A percentile compares a stretch with the other conserved stretches of the same genome.
Conservation (phyloP, 75 land plant genomes). For the Pinus tabuliformis region DNA sequence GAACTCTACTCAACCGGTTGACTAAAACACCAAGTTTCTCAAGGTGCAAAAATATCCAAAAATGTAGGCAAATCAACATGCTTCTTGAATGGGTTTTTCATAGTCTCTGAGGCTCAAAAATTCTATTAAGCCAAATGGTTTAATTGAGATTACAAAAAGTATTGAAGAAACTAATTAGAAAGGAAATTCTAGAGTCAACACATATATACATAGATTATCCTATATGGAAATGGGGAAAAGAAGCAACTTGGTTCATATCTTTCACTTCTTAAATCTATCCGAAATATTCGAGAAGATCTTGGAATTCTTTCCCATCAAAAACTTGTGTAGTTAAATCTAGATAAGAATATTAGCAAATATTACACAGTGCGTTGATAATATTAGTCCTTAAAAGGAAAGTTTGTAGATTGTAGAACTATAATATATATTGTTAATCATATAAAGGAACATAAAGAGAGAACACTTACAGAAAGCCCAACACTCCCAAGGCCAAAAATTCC, state of each 20-base stretch:
- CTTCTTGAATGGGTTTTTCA: constrained; percentile 43
- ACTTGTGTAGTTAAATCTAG: constrained; percentile 5
- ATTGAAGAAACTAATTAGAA: too few species aligned
- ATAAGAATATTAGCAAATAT: neutral
- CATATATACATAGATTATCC: too few species aligned
- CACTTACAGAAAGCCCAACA: constrained; percentile 76
- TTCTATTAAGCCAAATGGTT: constrained; percentile 43
- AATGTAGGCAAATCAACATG: neutral
- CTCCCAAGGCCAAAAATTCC: constrained; percentile 87
- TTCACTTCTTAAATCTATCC: constrained; percentile 23
- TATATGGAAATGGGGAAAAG: too few species aligned
- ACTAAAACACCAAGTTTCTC: neutral
- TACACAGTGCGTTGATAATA: too few species aligned
- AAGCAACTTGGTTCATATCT: constrained; percentile 23
- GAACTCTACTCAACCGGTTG: too few species aligned
- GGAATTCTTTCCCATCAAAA: constrained; percentile 26
- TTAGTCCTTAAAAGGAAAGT: too few species aligned
- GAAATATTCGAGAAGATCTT: constrained; percentile 37
- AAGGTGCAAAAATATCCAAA: neutral
- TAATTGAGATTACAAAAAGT: constrained; percentile 18
- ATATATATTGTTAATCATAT: too few species aligned
- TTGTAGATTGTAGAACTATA: too few species aligned
- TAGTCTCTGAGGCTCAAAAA: constrained; percentile 48
- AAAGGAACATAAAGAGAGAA: neutral
- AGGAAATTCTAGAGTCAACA: neutral